Evolutionary conservation across 352 stramenopile species (phyloP).

Genomic region (Phytophthora hybrid): DNA sequence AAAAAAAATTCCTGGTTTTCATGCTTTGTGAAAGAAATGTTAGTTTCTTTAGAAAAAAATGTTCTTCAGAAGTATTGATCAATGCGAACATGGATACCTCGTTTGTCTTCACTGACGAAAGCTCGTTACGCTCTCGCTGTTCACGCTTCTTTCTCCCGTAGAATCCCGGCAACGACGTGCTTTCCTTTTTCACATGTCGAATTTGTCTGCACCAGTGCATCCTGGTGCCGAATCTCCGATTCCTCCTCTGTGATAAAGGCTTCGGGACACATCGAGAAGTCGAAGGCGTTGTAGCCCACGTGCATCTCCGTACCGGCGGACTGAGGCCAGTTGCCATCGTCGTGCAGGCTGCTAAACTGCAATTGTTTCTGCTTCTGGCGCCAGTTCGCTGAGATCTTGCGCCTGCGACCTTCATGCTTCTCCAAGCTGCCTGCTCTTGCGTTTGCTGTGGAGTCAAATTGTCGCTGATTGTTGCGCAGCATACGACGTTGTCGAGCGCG

Average conservation of each 20-base stretch:
- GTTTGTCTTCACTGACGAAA: too few relatives aligned
- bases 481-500: constrained; percentile 36
- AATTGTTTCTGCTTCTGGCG: constrained; percentile 9
- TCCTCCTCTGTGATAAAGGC: constrained; percentile 18
- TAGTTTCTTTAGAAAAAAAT: too few relatives aligned
- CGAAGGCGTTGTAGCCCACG: constrained; percentile 39
- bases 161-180: too few relatives aligned
- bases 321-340: constrained; percentile 6
- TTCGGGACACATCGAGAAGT: constrained; percentile 37
- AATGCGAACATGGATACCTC: too few relatives aligned
- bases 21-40: too few relatives aligned
- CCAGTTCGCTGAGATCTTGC: constrained; percentile 33
- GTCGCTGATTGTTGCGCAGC: constrained; percentile 11
- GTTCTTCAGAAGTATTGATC: too few relatives aligned
- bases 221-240: not conserved
- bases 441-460: not conserved
- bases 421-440: not conserved
- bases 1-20: too few relatives aligned
- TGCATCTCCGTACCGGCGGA: constrained; percentile 23
- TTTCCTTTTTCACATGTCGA: not conserved
- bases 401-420: constrained; percentile 24
- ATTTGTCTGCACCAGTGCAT: not conserved
- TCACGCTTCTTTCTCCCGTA: too few relatives aligned
- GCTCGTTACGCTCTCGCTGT: too few relatives aligned
- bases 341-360: not conserved